Evolutionary conservation across 768 basidiomycete species (phyloP).

Genomic region (Boletus rex-veris): DNA sequence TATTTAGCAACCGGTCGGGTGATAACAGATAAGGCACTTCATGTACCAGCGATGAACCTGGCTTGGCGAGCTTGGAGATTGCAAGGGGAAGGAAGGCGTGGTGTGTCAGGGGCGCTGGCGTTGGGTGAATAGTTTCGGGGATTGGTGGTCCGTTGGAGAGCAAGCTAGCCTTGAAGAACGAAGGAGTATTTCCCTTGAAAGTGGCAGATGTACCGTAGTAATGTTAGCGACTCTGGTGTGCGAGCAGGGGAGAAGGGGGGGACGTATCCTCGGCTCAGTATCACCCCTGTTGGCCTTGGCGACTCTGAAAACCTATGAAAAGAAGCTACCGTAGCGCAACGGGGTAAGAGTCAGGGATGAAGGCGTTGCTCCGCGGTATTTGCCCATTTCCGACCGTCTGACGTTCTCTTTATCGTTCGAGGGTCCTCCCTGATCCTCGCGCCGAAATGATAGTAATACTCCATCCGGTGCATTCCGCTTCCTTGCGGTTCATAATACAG

Average conservation of each 20-base stretch:
- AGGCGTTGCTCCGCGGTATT: constrained; percentile 15
- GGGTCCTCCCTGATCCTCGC: constrained; percentile 20
- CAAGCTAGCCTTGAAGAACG: too few species aligned
- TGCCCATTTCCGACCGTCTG: neutral
- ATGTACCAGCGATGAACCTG: neutral
- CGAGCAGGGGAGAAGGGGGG: too few species aligned
- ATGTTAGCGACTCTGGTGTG: too few species aligned
- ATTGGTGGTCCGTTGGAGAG: too few species aligned
- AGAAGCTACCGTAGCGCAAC: neutral
- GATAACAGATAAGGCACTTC: neutral
- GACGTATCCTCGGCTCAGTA: neutral
- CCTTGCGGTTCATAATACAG: neutral
- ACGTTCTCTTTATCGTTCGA: too few species aligned
- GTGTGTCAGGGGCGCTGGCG: too few species aligned
- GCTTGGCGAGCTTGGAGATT: neutral
- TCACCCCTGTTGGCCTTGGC: neutral
- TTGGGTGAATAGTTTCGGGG: too few species aligned
- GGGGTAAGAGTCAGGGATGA: neutral
- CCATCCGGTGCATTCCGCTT: neutral
- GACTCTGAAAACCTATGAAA: neutral
- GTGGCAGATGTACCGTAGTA: too few species aligned
- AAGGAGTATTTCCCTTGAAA: too few species aligned
- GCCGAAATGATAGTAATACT: neutral
- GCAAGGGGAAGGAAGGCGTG: too few species aligned
- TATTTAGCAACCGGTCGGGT: neutral